phyloP scores from a whole-genome alignment of 306 rosid species.

The Vachellia pachyceras region DNA sequence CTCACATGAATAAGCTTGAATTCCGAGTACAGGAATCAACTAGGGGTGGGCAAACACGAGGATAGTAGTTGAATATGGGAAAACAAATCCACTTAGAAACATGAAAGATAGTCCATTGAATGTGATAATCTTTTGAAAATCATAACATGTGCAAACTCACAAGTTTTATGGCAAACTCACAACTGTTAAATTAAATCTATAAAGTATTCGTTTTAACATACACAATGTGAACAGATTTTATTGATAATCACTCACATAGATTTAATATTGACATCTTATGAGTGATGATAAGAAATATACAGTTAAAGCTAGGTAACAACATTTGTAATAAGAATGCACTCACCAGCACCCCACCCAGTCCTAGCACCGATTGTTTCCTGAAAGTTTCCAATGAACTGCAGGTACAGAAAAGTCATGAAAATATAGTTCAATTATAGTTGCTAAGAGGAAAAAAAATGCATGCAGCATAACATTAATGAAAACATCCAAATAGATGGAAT shows the following conservation, averaged over 20 bases:
- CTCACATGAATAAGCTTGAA: background rate
- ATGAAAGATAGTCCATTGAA: background rate
- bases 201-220: conserved; percentile 2
- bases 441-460: background rate
- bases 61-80: background rate
- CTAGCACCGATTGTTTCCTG: conserved; percentile 77
- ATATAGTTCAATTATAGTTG: conserved; percentile 9
- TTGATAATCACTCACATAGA: conserved; percentile 21
- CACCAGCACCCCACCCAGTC: conserved; percentile 98
- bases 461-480: conserved; percentile 9
- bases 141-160: background rate
- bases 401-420: conserved; percentile 41
- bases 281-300: background rate
- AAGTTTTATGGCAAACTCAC: background rate
- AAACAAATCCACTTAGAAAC: background rate
- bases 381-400: conserved; percentile 92
- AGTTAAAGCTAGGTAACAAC: conserved; percentile 11
- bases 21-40: too few relatives aligned
- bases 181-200: background rate
- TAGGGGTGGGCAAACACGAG: background rate
- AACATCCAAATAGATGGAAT: background rate
- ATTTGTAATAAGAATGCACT: conserved; percentile 43
- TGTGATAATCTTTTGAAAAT: background rate
- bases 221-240: background rate
- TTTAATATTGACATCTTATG: conserved; percentile 14